Evolutionary conservation across 352 stramenopile genomes (phyloP).

Genomic region (Globisporangium abappressorium): DNA sequence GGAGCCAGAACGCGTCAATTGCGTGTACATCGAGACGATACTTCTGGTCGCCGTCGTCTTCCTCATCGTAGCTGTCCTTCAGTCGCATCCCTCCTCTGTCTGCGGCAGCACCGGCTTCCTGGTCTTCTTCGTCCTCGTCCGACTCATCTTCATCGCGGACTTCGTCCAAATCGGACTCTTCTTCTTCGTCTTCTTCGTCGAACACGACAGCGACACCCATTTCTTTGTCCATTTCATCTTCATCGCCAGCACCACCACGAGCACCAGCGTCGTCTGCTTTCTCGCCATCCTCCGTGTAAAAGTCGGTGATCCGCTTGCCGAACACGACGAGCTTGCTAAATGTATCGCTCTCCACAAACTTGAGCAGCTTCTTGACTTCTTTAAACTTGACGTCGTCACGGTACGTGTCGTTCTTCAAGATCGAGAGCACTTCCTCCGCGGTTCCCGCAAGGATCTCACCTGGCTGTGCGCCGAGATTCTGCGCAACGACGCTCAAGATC

Average conservation of each 20-base stretch:
- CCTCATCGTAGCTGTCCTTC: conserved; percentile 65
- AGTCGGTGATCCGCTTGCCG: conserved; percentile 89
- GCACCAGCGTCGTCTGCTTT: conserved; percentile 25
- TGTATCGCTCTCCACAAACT: conserved; percentile 58
- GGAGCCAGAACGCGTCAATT: conserved; percentile 98
- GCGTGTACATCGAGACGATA: conserved; percentile 92
- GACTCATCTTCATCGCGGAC: conserved; percentile 70
- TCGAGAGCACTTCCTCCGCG: conserved; percentile 90
- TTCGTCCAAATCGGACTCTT: conserved; percentile 92
- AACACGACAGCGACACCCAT: conserved; percentile 98
- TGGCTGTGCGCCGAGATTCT: conserved; percentile 82
- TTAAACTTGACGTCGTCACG: conserved; percentile 80
- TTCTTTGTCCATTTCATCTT: conserved; percentile 93
- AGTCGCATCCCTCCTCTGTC: conserved; percentile 59
- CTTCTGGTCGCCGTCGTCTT: conserved; percentile 60
- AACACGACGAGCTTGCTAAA: conserved; percentile 86
- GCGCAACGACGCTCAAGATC: conserved; percentile 77
- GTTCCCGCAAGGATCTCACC: conserved; percentile 90
- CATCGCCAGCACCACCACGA: conserved; percentile 36
- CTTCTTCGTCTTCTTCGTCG: conserved; percentile 96
- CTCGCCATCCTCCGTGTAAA: conserved; percentile 40
- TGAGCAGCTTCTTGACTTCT: conserved; percentile 86
- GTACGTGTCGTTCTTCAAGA: conserved; percentile 91
- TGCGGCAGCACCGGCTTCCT: conserved; percentile 48
- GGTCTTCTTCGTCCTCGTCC: conserved; percentile 43